Evolutionary conservation across 129 eudicot genomes (phyloP).

Genomic region (Deinandra increscens): DNA sequence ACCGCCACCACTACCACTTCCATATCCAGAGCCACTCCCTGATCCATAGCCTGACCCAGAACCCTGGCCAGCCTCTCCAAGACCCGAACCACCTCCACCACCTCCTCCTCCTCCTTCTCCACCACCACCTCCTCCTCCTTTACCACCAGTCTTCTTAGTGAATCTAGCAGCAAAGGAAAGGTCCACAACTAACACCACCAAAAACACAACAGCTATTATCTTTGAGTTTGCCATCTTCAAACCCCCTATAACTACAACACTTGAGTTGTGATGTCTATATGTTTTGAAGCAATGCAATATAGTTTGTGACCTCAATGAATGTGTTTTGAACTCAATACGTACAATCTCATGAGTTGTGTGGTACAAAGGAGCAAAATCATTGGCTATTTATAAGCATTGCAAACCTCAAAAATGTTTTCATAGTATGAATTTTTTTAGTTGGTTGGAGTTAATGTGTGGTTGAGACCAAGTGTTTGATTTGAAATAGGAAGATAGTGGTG

Average conservation of each 20-base stretch:
- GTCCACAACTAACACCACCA: conserved; percentile 54
- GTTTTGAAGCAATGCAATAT: conserved; percentile 22
- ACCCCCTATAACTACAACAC: conserved; percentile 16
- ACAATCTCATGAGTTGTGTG: conserved; percentile 29
- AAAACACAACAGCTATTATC: conserved; percentile 46
- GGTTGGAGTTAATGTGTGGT: conserved; percentile 9
- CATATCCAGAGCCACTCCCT: conserved; percentile 61
- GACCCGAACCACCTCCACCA: conserved; percentile 40
- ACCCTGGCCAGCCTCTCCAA: conserved; percentile 38
- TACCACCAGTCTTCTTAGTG: conserved; percentile 32
- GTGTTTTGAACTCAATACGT: conserved; percentile 13
- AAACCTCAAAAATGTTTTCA: conserved; percentile 5
- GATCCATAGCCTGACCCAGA: conserved; percentile 47
- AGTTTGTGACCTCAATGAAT: conserved; percentile 21
- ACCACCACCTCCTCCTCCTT: conserved; percentile 50
- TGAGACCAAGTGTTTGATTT: conserved; percentile 15
- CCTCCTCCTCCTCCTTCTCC: conserved; percentile 63
- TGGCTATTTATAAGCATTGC: conserved; percentile 34
- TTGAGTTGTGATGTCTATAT: conserved; percentile 10
- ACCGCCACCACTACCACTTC: conserved; percentile 39
- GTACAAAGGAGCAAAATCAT: conserved; percentile 15
- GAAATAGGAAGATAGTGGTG: conserved; percentile 31
- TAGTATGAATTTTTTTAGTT: not conserved
- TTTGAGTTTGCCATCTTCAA: conserved; percentile 45
- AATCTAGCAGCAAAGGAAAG: conserved; percentile 52